A percentile compares a stretch with the other conserved stretches of the same genome.
phyloP scores from a whole-genome alignment of 495 filamentous ascomycete species.

The Xylaria bambusicola region DNA sequence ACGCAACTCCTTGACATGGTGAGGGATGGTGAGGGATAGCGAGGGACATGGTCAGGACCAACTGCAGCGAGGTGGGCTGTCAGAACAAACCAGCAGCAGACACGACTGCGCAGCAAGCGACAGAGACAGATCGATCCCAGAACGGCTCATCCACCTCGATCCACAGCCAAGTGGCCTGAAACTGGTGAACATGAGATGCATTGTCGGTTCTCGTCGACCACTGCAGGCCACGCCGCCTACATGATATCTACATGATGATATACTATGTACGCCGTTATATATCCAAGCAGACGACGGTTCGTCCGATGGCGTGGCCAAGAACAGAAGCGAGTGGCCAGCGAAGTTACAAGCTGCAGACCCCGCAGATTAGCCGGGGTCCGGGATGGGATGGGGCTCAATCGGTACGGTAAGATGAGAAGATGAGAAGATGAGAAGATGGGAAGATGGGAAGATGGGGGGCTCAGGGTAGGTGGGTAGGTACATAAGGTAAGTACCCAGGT shows the following conservation, averaged over 20 bases:
- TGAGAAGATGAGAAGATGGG: too few relatives aligned
- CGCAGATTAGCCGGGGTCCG: conserved; percentile 4
- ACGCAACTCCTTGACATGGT: neutral
- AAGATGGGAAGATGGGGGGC: too few relatives aligned
- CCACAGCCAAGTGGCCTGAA: neutral
- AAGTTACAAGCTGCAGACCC: conserved; percentile 4
- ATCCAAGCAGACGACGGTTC: conserved; percentile 7
- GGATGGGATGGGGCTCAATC: neutral
- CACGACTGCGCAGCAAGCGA: neutral
- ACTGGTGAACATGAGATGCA: neutral
- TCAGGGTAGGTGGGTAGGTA: too few relatives aligned
- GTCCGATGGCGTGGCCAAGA: conserved; percentile 8
- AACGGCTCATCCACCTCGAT: neutral
- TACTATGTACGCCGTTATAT: too few relatives aligned
- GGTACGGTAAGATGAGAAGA: too few relatives aligned
- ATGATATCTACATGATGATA: too few relatives aligned
- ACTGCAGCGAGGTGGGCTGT: neutral
- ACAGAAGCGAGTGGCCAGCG: neutral
- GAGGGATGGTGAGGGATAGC: too few relatives aligned
- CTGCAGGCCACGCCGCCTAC: neutral
- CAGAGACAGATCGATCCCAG: neutral
- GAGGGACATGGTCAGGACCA: neutral
- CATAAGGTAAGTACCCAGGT: too few relatives aligned
- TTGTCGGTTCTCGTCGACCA: neutral
- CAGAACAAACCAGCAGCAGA: neutral